Percentiles rank a stretch among this genome's conserved stretches.
These are phyloP conservation scores for Cubamyces sp. DNA, from an alignment of 768 basidiomycete species.

Conservation along the genomic window DNA sequence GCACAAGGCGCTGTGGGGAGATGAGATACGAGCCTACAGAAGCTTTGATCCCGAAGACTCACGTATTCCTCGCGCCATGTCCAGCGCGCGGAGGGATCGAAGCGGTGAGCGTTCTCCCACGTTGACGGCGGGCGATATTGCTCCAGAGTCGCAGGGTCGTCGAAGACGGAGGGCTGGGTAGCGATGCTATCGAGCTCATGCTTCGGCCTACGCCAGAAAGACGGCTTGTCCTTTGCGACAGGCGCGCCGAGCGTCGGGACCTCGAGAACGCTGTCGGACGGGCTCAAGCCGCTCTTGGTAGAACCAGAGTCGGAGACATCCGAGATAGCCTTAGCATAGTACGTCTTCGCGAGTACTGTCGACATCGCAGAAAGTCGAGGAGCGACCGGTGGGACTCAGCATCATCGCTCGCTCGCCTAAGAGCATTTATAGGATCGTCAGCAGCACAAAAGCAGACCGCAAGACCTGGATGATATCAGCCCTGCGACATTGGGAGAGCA, in stretches of 20 bases:
- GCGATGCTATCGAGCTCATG: conserved; percentile 55
- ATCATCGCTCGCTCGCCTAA: conserved; percentile 5
- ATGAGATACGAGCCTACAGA: not conserved
- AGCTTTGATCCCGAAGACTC: conserved; percentile 12
- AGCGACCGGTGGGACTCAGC: conserved; percentile 14
- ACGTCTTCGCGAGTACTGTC: conserved; percentile 23
- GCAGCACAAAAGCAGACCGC: not conserved
- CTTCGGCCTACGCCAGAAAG: conserved; percentile 38
- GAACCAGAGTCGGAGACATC: conserved; percentile 19
- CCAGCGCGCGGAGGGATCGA: conserved; percentile 70
- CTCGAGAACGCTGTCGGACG: conserved; percentile 25
- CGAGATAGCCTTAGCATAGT: conserved; percentile 3
- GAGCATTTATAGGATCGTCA: conserved; percentile 16
- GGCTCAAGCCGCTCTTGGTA: conserved; percentile 25
- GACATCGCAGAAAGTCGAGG: conserved; percentile 22
- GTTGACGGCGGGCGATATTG: conserved; percentile 53
- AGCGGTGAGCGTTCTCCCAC: conserved; percentile 66
- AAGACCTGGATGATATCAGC: conserved; percentile 25
- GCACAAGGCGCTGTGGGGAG: conserved; percentile 48
- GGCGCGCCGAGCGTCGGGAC: conserved; percentile 34
- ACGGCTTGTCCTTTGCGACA: conserved; percentile 28
- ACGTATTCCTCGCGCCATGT: conserved; percentile 71
- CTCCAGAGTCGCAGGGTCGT: conserved; percentile 54
- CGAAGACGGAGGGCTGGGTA: conserved; percentile 66
- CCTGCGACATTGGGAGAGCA: conserved; percentile 18